phyloP scores from a whole-genome alignment of 2,329 filamentous ascomycete species.

The Karstenula rhodostoma region DNA sequence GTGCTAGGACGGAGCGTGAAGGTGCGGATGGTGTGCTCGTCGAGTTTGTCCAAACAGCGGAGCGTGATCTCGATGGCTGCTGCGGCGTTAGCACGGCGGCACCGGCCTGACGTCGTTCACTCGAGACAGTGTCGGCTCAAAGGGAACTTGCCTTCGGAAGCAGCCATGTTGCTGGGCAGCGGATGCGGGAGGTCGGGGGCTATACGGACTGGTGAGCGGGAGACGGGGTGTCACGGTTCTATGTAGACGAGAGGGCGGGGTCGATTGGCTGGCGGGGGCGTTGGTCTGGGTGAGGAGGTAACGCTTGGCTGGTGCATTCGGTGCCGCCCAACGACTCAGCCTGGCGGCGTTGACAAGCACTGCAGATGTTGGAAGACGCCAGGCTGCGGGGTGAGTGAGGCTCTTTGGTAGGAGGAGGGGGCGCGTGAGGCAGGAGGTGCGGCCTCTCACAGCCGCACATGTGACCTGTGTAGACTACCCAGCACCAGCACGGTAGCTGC shows the following conservation, averaged over 20 bases:
- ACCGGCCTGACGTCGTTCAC: background rate
- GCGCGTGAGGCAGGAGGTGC: conserved; percentile 12
- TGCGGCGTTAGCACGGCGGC: conserved; percentile 15
- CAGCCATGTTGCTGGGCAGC: conserved; percentile 8
- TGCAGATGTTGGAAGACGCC: background rate
- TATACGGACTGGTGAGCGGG: background rate
- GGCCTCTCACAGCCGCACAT: conserved; percentile 17
- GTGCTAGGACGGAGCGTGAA: conserved; percentile 37
- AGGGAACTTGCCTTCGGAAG: conserved; percentile 13
- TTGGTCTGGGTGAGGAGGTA: background rate
- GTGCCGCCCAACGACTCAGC: conserved; percentile 1
- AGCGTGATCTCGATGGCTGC: conserved; percentile 43
- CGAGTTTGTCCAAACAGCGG: conserved; percentile 49
- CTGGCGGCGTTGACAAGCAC: background rate
- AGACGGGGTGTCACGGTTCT: background rate
- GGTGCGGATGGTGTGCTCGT: conserved; percentile 44
- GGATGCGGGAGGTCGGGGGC: background rate
- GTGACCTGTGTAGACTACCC: too few relatives aligned
- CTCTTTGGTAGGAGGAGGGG: conserved; percentile 14
- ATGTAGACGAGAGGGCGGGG: conserved; percentile 6
- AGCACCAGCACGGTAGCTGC: conserved; percentile 18
- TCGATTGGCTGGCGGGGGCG: conserved; percentile 1
- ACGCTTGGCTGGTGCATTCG: background rate
- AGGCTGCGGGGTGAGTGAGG: background rate
- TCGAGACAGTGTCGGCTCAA: too few relatives aligned